Evolutionary conservation across 345 rosid genomes (phyloP), one percentile per base, ranked within the genome.

Genomic region (Trapa incisa): DNA sequence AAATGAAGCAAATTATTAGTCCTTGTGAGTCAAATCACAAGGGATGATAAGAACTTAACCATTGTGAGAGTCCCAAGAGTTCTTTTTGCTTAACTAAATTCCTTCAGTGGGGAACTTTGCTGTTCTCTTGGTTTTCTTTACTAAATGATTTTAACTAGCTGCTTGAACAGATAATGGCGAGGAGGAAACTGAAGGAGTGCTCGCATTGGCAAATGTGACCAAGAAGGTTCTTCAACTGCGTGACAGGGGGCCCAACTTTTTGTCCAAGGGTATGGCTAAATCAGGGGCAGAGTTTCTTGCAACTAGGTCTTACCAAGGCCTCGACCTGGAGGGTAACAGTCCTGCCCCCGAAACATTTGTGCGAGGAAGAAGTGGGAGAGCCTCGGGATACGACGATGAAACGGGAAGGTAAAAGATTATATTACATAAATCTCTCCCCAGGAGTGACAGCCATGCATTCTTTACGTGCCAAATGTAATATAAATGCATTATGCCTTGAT

Each of bases 301-400:
- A n/a, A 67, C 75, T 47, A 79, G 89, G 69, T 78, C 87, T 48
- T 94, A 86, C 75, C 99, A 81, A 0, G 97, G 96, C 43, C 89
- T 94, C 54, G 96, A 88, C 58, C 67, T 82, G 65, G 76, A 77
- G 52, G 54, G 72, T 57, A 75, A 79, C 39, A 77, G 78, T 52
- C 76, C 91, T 58, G 41, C 16, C 1, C 85, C 91, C 0, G 92
- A 86, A 83, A 76, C 84, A 2, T 86, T 69, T 67, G 61, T 81
- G 22, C 74, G 84, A 61, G 99, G 99, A 47, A 83, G 88, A 80
- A 83, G 87, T 47, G 99, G 99, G 32, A 88, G 80, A 72, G 99
- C 97, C 0, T 74, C 88, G 0, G 85, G 88, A 45, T 87, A 85
- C 54, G 72, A 37, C 37, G 80, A 85, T 63, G 90, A 85, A 83